These are phyloP conservation scores for Penicillium sp. DNA, from an alignment of 2,329 filamentous ascomycete species.

Conservation along the genomic window DNA sequence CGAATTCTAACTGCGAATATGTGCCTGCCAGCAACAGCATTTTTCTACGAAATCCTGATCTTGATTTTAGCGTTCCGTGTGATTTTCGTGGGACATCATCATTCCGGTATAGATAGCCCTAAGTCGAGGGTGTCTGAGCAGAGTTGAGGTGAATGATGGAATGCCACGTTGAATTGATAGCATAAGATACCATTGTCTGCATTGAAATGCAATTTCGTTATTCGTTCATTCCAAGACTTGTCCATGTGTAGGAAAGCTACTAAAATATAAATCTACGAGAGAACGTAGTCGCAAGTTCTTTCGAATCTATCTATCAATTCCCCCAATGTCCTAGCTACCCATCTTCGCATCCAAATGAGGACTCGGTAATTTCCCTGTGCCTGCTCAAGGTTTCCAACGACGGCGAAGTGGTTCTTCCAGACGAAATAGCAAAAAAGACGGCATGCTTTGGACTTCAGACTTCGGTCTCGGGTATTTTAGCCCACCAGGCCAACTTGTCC, in stretches of 20 bases:
- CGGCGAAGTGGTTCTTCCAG: too few species aligned
- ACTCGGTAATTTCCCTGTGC: too few species aligned
- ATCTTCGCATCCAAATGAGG: too few species aligned
- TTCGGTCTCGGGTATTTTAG: conserved; percentile 49
- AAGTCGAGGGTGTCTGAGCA: background rate
- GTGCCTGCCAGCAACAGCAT: background rate
- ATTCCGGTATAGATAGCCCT: background rate
- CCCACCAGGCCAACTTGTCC: conserved; percentile 70
- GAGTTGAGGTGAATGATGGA: background rate
- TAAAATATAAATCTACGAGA: too few species aligned
- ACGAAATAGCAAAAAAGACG: too few species aligned
- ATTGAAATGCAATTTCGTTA: conserved; percentile 2
- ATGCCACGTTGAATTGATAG: background rate
- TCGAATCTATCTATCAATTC: too few species aligned
- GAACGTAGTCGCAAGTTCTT: too few species aligned
- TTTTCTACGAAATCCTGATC: background rate
- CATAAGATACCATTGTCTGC: conserved; percentile 28
- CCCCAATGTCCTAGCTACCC: too few species aligned
- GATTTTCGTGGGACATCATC: background rate
- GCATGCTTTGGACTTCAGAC: conserved; percentile 26
- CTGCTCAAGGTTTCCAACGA: too few species aligned
- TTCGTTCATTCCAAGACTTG: too few species aligned
- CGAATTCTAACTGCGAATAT: background rate
- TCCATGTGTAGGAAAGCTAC: too few species aligned
- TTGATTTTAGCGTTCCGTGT: background rate